These are phyloP conservation scores for Paramecium pentaurelia DNA, from an alignment of 73 alveolate species.

Conservation along the genomic window DNA sequence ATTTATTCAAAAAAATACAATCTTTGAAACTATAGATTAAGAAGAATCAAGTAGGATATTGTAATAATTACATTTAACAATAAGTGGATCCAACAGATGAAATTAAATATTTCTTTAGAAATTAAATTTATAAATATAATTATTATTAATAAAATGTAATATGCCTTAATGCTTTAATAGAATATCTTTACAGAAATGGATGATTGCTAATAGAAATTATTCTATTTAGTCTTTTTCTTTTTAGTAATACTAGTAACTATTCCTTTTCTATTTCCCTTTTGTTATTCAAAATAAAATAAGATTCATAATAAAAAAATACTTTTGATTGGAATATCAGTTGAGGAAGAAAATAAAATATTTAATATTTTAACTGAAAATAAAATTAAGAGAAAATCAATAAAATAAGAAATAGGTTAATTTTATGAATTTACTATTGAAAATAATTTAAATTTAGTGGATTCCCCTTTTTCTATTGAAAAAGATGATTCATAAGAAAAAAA, in stretches of 20 bases:
- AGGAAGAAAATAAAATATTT: background rate
- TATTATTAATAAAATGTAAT: background rate
- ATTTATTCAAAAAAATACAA: background rate
- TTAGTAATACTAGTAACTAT: background rate
- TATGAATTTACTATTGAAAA: background rate
- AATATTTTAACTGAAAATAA: background rate
- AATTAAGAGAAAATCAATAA: background rate
- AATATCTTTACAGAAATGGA: background rate
- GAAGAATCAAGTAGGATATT: background rate
- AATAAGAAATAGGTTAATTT: background rate
- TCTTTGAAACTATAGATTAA: background rate
- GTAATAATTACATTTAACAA: background rate
- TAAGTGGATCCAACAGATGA: background rate
- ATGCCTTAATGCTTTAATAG: background rate
- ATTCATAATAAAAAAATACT: background rate
- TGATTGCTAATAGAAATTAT: background rate
- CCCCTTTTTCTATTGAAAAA: background rate
- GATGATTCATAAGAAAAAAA: background rate
- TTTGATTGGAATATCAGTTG: background rate
- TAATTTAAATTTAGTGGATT: background rate
- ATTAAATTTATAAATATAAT: too few species aligned
- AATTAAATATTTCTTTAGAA: too few species aligned
- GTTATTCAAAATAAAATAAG: background rate
- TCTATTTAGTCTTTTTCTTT: background rate
- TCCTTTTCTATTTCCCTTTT: background rate